phyloP scores from a whole-genome alignment of 2,329 filamentous ascomycete genomes.

The Chaetomiaceae sp. region DNA sequence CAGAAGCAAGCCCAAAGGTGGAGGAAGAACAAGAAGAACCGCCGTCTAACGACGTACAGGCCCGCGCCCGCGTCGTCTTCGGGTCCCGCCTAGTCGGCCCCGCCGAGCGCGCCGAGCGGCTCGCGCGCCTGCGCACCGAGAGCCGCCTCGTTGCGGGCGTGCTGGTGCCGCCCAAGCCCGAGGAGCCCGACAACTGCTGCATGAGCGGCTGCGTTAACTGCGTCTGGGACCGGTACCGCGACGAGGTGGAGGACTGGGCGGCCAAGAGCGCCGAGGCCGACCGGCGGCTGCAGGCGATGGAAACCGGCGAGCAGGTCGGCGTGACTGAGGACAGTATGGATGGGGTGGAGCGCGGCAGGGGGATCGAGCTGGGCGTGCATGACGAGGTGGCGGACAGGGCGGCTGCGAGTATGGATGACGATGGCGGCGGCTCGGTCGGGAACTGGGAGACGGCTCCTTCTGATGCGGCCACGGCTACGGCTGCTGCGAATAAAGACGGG shows the following conservation, averaged over 20 bases:
- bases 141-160: slow-evolving; percentile 71
- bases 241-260: slow-evolving; percentile 90
- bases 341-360: slow-evolving; percentile 24
- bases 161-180: slow-evolving; percentile 73
- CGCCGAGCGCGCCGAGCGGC: slow-evolving; percentile 59
- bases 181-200: slow-evolving; percentile 96
- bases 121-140: slow-evolving; percentile 53
- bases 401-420: slow-evolving; percentile 67
- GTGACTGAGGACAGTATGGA: slow-evolving; percentile 22
- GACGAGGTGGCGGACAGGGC: slow-evolving; percentile 35
- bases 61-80: slow-evolving; percentile 60
- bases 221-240: slow-evolving; percentile 87
- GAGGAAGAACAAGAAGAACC: slow-evolving; percentile 8
- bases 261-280: slow-evolving; percentile 60
- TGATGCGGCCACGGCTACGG: too few relatives aligned
- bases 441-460: slow-evolving; percentile 52
- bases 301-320: slow-evolving; percentile 17
- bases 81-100: slow-evolving; percentile 74
- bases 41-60: slow-evolving; percentile 8
- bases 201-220: slow-evolving; percentile 99
- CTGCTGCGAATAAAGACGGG: slow-evolving; percentile 25
- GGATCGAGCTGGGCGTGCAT: slow-evolving; percentile 36
- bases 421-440: slow-evolving; percentile 69
- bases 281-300: slow-evolving; percentile 41
- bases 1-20: background rate